phyloP scores from a whole-genome alignment of 108 stramenopile genomes.

The Discostella pseudostelligera region DNA sequence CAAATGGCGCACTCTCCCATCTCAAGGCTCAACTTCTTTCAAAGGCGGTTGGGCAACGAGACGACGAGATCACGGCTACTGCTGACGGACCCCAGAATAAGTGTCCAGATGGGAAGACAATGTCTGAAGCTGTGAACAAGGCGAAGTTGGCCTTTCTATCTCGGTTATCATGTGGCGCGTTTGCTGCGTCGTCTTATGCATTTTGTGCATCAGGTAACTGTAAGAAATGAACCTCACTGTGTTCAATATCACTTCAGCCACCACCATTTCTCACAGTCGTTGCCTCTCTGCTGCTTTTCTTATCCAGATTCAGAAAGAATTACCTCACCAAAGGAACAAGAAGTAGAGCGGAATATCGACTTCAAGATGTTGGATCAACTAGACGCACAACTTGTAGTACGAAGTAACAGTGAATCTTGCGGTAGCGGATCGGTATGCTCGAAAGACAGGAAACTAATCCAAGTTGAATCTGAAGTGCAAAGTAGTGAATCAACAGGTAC shows the following conservation, averaged over 20 bases:
- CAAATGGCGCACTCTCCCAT: too few relatives aligned
- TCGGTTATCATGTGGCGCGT: constrained; percentile 27
- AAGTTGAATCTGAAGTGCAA: too few relatives aligned
- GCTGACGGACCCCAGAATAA: constrained; percentile 6
- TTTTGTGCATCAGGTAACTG: constrained; percentile 32
- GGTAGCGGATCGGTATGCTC: neutral
- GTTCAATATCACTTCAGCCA: neutral
- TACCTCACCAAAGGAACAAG: constrained; percentile 1
- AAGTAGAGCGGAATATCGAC: neutral
- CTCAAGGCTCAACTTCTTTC: too few relatives aligned
- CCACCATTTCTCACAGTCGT: neutral
- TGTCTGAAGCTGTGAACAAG: constrained; percentile 10
- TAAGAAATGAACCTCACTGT: constrained; percentile 1
- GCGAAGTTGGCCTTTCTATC: constrained; percentile 22
- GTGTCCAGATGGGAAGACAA: neutral
- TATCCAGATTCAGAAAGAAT: neutral
- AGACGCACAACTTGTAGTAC: neutral
- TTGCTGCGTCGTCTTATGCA: constrained; percentile 42
- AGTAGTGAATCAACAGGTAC: neutral
- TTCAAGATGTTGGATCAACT: neutral
- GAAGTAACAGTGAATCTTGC: neutral
- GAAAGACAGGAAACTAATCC: neutral
- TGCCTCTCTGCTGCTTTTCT: neutral
- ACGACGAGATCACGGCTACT: neutral
- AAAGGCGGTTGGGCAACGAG: too few relatives aligned